These are phyloP conservation scores for Candida chauliodis DNA, from an alignment of 805 yeast genomes.

Conservation along the genomic window DNA sequence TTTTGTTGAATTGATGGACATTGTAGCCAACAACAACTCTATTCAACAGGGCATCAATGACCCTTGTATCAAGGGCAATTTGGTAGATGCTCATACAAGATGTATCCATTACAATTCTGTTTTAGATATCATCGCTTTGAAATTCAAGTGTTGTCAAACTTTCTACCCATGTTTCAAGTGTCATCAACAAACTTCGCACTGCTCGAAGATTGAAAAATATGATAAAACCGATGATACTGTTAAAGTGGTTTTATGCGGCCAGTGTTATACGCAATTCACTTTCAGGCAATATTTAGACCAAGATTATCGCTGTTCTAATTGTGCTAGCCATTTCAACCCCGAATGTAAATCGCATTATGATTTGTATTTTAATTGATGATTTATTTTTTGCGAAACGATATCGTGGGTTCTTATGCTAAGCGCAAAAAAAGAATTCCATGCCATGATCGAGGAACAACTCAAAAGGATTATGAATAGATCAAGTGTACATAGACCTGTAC, in stretches of 20 bases:
- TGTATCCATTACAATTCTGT: slow-evolving; percentile 34
- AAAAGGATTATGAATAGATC: too few relatives aligned
- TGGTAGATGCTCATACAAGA: slow-evolving; percentile 30
- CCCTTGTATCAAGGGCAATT: slow-evolving; percentile 10
- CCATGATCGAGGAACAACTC: too few relatives aligned
- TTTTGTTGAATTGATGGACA: too few relatives aligned
- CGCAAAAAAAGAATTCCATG: too few relatives aligned
- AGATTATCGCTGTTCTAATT: slow-evolving; percentile 19
- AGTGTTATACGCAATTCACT: slow-evolving; percentile 26
- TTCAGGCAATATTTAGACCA: slow-evolving; percentile 22
- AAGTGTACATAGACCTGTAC: too few relatives aligned
- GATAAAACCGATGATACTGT: slow-evolving; percentile 8
- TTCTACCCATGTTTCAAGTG: slow-evolving; percentile 41
- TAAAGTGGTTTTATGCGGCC: slow-evolving; percentile 34
- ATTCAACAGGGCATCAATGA: too few relatives aligned
- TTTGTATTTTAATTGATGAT: slow-evolving; percentile 27
- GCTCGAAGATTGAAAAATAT: slow-evolving; percentile 14
- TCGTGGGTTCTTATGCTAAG: too few relatives aligned
- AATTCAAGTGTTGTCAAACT: slow-evolving; percentile 33
- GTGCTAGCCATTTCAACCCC: slow-evolving; percentile 32
- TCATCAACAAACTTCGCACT: slow-evolving; percentile 22
- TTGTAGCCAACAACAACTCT: too few relatives aligned
- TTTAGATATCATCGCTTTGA: slow-evolving; percentile 37
- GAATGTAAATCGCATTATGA: slow-evolving; percentile 34
- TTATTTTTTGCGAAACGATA: too few relatives aligned